These are phyloP conservation scores for Aspergillus transmontanensis DNA, from an alignment of 2,329 filamentous ascomycete species.

Conservation along the genomic window DNA sequence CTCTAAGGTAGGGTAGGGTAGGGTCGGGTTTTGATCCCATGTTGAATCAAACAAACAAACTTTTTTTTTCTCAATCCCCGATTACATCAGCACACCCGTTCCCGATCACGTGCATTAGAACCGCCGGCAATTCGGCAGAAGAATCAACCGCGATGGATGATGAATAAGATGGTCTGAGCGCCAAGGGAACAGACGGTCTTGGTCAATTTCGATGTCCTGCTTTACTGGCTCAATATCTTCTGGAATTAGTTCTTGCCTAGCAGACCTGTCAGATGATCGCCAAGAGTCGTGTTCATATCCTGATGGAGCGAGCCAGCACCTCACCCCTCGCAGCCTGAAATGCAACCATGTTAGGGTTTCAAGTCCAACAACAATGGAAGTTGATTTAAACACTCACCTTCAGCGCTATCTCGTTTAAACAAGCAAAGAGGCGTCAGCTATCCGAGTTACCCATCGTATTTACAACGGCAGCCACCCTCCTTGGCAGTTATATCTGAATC, in stretches of 20 bases:
- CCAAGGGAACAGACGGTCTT: background rate
- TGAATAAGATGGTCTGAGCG: background rate
- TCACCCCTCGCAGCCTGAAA: background rate
- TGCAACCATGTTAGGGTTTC: background rate
- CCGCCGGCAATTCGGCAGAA: background rate
- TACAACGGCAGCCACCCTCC: background rate
- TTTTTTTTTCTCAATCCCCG: no score
- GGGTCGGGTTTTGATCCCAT: no score
- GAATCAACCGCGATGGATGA: background rate
- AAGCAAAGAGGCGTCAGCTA: background rate
- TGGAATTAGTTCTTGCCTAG: background rate
- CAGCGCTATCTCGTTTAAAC: background rate
- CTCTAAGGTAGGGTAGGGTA: no score
- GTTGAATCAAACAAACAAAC: no score
- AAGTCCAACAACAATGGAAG: background rate
- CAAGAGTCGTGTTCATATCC: background rate
- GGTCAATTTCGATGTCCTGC: background rate
- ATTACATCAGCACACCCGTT: background rate
- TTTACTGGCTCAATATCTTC: background rate
- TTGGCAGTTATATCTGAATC: background rate
- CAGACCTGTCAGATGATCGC: background rate
- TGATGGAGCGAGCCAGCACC: no score
- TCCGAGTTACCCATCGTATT: background rate
- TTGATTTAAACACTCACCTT: background rate
- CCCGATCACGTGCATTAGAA: background rate